phyloP scores from a whole-genome alignment of 2,329 filamentous ascomycete genomes.

The Phaeosphaeria sp. region DNA sequence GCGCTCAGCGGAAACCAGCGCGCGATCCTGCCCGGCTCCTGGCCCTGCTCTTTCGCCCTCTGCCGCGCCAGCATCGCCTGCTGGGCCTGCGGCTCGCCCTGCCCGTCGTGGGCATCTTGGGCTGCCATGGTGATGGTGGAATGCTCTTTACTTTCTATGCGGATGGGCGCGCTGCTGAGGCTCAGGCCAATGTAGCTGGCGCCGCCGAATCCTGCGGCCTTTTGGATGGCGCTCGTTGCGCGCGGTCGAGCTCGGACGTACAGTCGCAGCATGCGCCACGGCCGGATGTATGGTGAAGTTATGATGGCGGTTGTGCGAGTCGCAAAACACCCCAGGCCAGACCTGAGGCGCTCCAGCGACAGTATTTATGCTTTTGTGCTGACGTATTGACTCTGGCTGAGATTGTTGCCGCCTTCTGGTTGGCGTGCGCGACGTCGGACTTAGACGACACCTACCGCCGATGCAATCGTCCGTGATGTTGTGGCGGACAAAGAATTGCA shows the following conservation, averaged over 20 bases:
- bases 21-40: constrained; percentile 38
- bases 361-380: constrained; percentile 19
- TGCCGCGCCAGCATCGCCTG: constrained; percentile 58
- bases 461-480: background rate
- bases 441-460: constrained; percentile 7
- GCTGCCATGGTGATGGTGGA: constrained; percentile 45
- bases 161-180: constrained; percentile 34
- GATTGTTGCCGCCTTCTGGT: background rate
- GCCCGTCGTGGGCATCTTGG: constrained; percentile 15
- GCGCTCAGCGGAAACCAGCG: constrained; percentile 84
- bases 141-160: constrained; percentile 30
- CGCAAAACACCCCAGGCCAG: constrained; percentile 22
- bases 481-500: constrained; percentile 15
- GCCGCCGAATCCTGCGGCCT: constrained; percentile 38
- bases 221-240: constrained; percentile 29
- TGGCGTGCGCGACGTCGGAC: constrained; percentile 12
- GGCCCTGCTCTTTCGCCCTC: constrained; percentile 49
- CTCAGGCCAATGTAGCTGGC: constrained; percentile 39
- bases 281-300: constrained; percentile 29
- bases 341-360: constrained; percentile 28
- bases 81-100: constrained; percentile 44
- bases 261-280: constrained; percentile 45
- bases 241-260: constrained; percentile 27
- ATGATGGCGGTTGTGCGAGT: constrained; percentile 40
- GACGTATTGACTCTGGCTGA: constrained; percentile 25